Percentiles rank a stretch among this genome's conserved stretches.
Conservation (phyloP, 2,329 filamentous ascomycete species). For the Iodosphaeria phyllophila region DNA sequence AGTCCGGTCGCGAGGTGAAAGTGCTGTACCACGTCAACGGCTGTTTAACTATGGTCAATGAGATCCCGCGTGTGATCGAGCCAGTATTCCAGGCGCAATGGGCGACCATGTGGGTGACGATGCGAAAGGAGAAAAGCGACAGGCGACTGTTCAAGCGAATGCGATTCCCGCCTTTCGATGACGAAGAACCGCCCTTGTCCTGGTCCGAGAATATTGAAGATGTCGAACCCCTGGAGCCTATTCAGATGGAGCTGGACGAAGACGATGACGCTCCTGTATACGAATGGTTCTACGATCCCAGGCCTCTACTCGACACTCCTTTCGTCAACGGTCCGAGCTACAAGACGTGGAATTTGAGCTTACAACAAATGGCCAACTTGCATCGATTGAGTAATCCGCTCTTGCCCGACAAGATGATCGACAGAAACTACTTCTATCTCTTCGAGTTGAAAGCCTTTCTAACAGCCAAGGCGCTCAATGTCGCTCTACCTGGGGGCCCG, state of each 20-base stretch:
- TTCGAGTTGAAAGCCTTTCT: conserved; percentile 92
- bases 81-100: conserved; percentile 96
- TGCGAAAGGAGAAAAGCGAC: conserved; percentile 96
- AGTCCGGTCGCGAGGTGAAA: conserved; percentile 88
- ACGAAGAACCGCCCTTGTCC: conserved; percentile 90
- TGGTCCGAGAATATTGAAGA: conserved; percentile 99
- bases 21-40: conserved; percentile 97
- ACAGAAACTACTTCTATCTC: conserved; percentile 95
- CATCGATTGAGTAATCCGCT: conserved; percentile 84
- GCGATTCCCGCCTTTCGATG: conserved; percentile 96
- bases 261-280: conserved; percentile 78
- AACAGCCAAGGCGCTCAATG: conserved; percentile 91
- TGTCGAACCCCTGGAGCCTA: conserved; percentile 90
- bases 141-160: conserved; percentile 93
- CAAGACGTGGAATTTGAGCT: conserved; percentile 79
- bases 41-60: conserved; percentile 90
- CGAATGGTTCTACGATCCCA: conserved; percentile 96
- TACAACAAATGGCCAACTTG: conserved; percentile 91
- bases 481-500: conserved; percentile 91
- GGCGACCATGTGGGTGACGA: conserved; percentile 98
- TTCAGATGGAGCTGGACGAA: conserved; percentile 96
- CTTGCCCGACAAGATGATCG: conserved; percentile 77
- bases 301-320: conserved; percentile 72
- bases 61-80: conserved; percentile 90
- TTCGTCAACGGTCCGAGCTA: conserved; percentile 97